These are phyloP conservation scores for Prosopis cineraria DNA, from an alignment of 306 rosid genomes.

Conservation along the genomic window DNA sequence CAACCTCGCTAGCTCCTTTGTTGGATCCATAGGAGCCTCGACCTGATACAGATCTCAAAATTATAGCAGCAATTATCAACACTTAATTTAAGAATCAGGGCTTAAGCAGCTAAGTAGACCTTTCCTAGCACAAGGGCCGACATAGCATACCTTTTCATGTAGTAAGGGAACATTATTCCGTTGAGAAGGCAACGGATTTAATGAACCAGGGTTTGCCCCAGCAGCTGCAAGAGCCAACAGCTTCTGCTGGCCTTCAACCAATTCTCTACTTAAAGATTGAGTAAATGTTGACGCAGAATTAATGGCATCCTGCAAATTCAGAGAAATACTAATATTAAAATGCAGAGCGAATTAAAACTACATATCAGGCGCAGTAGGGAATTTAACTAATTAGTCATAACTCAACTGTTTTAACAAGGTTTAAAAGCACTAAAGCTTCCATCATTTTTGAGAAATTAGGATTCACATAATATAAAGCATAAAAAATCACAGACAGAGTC, in stretches of 20 bases:
- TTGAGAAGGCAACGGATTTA: slow-evolving; percentile 71
- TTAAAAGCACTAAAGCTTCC: no score
- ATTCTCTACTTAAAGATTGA: slow-evolving; percentile 83
- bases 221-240: slow-evolving; percentile 76
- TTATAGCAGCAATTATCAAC: slow-evolving; percentile 14
- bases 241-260: slow-evolving; percentile 91
- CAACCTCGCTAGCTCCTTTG: slow-evolving; percentile 81
- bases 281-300: slow-evolving; percentile 79
- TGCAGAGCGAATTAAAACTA: not conserved
- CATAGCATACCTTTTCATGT: slow-evolving; percentile 70
- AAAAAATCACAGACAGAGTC: slow-evolving; percentile 18
- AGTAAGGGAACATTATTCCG: slow-evolving; percentile 80
- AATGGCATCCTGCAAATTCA: slow-evolving; percentile 74
- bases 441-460: not conserved
- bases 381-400: slow-evolving; percentile 2
- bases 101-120: not conserved
- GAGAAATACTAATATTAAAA: slow-evolving; percentile 17
- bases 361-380: not conserved
- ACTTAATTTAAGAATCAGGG: not conserved
- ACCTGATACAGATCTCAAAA: slow-evolving; percentile 56
- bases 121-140: not conserved
- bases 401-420: not conserved
- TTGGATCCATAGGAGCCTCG: slow-evolving; percentile 90
- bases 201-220: slow-evolving; percentile 64
- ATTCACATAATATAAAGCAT: not conserved